These are phyloP conservation scores for Aspergillus sclerotiicarbonarius DNA, from an alignment of 495 filamentous ascomycete genomes.

Conservation along the genomic window DNA sequence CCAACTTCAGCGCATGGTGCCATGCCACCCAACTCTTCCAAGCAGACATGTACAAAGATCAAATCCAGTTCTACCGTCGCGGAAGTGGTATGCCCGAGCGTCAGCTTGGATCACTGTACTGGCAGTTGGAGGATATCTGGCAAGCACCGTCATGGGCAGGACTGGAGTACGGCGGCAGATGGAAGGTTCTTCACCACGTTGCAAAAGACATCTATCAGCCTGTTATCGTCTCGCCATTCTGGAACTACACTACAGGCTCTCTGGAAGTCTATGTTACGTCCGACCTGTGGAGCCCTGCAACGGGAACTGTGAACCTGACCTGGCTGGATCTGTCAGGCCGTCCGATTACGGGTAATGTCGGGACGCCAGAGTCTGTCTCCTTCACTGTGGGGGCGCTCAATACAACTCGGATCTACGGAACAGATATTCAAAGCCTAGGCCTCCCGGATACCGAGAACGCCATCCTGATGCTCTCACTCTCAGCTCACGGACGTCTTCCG, in stretches of 20 bases:
- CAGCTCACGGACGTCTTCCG: constrained; percentile 50
- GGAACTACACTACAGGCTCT: constrained; percentile 52
- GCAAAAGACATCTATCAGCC: constrained; percentile 60
- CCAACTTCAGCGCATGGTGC: constrained; percentile 70
- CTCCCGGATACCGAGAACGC: constrained; percentile 42
- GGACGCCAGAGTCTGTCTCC: constrained; percentile 25
- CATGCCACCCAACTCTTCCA: constrained; percentile 68
- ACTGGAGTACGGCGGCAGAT: constrained; percentile 62
- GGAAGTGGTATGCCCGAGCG: constrained; percentile 59
- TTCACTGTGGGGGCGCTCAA: constrained; percentile 63
- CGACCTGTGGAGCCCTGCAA: constrained; percentile 38
- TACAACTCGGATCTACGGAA: constrained; percentile 51
- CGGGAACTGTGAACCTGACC: constrained; percentile 34
- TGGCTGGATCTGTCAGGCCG: constrained; percentile 44
- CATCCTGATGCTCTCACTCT: constrained; percentile 55
- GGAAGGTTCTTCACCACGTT: constrained; percentile 63
- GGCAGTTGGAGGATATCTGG: constrained; percentile 72
- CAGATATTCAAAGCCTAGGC: constrained; percentile 36
- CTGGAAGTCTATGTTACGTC: constrained; percentile 59
- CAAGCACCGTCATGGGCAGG: constrained; percentile 66
- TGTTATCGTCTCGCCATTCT: constrained; percentile 62
- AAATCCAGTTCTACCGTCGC: constrained; percentile 66
- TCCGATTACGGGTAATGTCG: constrained; percentile 28
- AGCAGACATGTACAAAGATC: constrained; percentile 61
- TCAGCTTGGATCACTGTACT: constrained; percentile 64